Conservation (phyloP, 202 grass and related monocot species). For the Saccharum hybrid region DNA sequence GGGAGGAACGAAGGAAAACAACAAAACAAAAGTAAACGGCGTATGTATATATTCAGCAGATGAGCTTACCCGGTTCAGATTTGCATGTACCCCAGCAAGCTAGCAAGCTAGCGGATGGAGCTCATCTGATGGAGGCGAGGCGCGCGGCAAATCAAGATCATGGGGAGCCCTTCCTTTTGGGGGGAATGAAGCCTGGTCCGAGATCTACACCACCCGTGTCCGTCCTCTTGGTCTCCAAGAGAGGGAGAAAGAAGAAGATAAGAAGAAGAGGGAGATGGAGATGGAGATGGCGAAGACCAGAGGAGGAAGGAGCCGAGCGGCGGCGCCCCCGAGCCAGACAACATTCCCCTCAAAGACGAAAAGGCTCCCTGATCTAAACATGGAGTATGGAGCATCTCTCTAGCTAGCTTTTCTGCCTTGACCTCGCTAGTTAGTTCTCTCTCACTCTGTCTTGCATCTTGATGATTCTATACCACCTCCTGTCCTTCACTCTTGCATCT, state of each 20-base stretch:
- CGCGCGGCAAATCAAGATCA: background rate
- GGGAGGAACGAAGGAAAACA: background rate
- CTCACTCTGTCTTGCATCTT: background rate
- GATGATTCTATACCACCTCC: constrained; percentile 10
- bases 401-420: constrained; percentile 10
- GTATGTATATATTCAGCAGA: background rate
- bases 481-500: background rate
- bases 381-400: no score
- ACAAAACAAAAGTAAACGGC: background rate
- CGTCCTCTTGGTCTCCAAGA: constrained; percentile 3
- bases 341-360: constrained; percentile 74
- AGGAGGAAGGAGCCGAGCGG: background rate
- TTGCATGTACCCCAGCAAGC: no score
- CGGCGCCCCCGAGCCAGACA: constrained; percentile 67
- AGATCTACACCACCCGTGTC: constrained; percentile 51
- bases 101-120: no score
- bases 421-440: background rate
- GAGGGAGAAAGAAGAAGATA: background rate
- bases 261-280: no score
- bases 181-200: constrained; percentile 84
- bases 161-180: constrained; percentile 60
- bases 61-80: background rate
- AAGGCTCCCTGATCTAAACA: constrained; percentile 51
- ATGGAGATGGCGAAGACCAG: background rate
- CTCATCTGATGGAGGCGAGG: background rate